Percentiles rank a stretch among this genome's conserved stretches.
phyloP scores from a whole-genome alignment of 192 early-diverging fungal genomes.

The Backusella liffmaniae region DNA sequence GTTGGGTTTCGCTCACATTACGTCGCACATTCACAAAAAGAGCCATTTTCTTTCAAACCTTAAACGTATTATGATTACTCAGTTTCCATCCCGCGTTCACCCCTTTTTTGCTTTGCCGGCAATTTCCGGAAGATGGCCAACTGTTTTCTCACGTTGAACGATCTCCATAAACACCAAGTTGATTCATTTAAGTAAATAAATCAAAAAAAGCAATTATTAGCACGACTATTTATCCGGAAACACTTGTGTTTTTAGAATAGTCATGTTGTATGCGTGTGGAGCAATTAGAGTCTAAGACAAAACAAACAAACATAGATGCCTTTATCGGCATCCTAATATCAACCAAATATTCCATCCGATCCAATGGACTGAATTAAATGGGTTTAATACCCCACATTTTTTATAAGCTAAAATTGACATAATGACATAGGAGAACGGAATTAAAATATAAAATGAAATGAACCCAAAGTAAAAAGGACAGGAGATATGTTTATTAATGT shows the following conservation, averaged over 20 bases:
- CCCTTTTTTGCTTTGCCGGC: background rate
- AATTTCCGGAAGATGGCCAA: background rate
- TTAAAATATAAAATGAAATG: background rate
- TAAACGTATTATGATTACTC: background rate
- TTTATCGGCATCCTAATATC: background rate
- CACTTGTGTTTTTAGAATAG: slow-evolving; percentile 9
- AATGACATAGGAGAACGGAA: background rate
- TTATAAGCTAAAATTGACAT: background rate
- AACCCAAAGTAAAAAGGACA: background rate
- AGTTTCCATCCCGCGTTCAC: background rate
- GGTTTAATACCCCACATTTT: slow-evolving; percentile 1
- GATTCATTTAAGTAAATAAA: background rate
- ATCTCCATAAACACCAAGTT: background rate
- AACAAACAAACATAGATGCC: background rate
- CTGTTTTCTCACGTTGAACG: background rate
- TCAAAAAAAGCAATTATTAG: background rate
- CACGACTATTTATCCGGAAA: background rate
- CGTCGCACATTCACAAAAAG: background rate
- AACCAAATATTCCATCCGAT: background rate
- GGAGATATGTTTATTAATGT: background rate
- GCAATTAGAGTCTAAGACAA: slow-evolving; percentile 2
- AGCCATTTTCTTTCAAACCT: background rate
- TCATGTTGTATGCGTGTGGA: background rate
- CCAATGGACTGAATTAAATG: background rate
- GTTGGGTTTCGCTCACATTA: background rate